Conservation (phyloP, 2,329 filamentous ascomycete species). For the Aspergillus proliferans region DNA sequence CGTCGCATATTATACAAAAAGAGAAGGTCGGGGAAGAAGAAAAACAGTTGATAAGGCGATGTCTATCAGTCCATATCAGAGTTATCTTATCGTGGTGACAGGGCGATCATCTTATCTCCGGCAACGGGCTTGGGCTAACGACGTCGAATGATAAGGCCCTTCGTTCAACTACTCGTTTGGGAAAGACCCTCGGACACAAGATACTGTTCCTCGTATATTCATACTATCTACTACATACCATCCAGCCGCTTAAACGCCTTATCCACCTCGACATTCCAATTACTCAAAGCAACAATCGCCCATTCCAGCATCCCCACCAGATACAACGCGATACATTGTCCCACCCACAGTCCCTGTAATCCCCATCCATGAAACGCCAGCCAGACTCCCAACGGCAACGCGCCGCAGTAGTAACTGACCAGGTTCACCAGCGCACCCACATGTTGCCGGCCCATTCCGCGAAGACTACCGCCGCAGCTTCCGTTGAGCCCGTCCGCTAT, state of each 20-base stretch:
- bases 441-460: slow-evolving; percentile 83
- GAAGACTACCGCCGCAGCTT: slow-evolving; percentile 70
- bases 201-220: not conserved
- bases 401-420: slow-evolving; percentile 75
- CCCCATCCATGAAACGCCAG: slow-evolving; percentile 85
- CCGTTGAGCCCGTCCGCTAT: slow-evolving; percentile 85
- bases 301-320: slow-evolving; percentile 73
- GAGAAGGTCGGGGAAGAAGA: slow-evolving; percentile 16
- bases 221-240: slow-evolving; percentile 25
- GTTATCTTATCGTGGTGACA: slow-evolving; percentile 8
- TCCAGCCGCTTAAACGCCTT: slow-evolving; percentile 69
- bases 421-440: slow-evolving; percentile 77
- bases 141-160: too few relatives aligned
- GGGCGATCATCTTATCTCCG: not conserved
- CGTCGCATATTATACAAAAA: slow-evolving; percentile 7
- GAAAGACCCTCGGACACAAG: not conserved
- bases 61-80: not conserved
- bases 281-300: slow-evolving; percentile 68
- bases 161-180: not conserved
- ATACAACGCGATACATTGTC: slow-evolving; percentile 74
- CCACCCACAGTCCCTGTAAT: slow-evolving; percentile 71
- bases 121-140: not conserved
- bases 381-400: slow-evolving; percentile 73
- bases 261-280: slow-evolving; percentile 68
- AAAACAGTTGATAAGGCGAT: not conserved